Evolutionary conservation across 148 eudicot genomes (phyloP).

Genomic region (Fallopia convolvulus): DNA sequence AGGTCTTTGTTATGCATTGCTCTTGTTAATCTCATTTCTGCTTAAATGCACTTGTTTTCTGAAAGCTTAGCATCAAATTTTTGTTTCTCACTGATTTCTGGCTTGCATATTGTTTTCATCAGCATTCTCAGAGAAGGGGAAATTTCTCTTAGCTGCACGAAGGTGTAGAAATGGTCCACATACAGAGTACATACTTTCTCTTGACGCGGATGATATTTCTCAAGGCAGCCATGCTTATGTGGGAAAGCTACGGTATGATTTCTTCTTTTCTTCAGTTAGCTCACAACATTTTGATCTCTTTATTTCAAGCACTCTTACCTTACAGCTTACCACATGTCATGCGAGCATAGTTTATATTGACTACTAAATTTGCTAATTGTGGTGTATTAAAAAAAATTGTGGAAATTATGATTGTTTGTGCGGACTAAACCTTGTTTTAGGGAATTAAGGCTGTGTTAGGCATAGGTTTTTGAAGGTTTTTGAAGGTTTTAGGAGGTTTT

Average conservation of each 20-base stretch:
- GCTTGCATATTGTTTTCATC: constrained; percentile 18
- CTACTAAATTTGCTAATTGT: no score
- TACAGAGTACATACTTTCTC: constrained; percentile 80
- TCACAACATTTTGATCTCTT: background rate
- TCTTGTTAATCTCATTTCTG: background rate
- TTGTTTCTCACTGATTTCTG: background rate
- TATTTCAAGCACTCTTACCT: background rate
- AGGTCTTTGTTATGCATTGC: background rate
- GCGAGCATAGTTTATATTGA: background rate
- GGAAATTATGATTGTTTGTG: background rate
- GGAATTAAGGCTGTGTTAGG: no score
- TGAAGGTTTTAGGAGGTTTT: no score
- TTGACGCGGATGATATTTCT: constrained; percentile 73
- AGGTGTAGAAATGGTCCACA: constrained; percentile 68
- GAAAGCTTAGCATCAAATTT: no score
- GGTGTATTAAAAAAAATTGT: background rate
- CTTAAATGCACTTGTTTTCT: background rate
- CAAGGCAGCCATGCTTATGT: constrained; percentile 91
- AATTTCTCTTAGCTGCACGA: constrained; percentile 91
- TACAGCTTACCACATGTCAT: background rate
- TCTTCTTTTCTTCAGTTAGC: background rate
- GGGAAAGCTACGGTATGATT: constrained; percentile 77
- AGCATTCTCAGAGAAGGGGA: constrained; percentile 86
- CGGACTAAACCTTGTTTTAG: no score
- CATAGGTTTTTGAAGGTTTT: no score